Evolutionary conservation across 1,139 yeast genomes (phyloP), one percentile per base, ranked within the genome.

Genomic region (Saccharomyces hybrid): DNA sequence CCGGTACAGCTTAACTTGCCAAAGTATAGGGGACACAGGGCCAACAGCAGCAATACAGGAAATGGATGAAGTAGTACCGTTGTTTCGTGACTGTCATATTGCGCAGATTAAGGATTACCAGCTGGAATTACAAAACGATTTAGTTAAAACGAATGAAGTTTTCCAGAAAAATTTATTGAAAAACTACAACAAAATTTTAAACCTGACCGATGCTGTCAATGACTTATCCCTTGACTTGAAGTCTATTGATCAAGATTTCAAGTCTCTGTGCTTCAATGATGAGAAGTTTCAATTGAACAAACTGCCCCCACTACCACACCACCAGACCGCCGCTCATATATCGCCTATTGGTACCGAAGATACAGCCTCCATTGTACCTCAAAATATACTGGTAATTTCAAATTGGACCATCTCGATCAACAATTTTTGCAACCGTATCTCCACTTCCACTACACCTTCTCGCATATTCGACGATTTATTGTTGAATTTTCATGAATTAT

Each of bases 241-340:
- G 32, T 57, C 31, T 1, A 57, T 60, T 1, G 71, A 69, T 47
- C 50, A 55, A 1, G 55, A 60, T 9, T 64, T 69, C 42, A 61
- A 64, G 59, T 63, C 63, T 2, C 56, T 69, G 12, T 69, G 72
- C 55, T 69, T 68, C 49, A 59, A 64, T 51, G 71, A 68, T 53
- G 59, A 61, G n/a, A 16, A 49, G 9, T 66, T 54, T 55, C 63
- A 61, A 49, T 51, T 68, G 42, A 52, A 55, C 14, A 62, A 60
- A 52, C 32, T 64, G 29, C 58, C 62, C 4, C 21, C 44, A 38
- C 24, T 38, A 19, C 12, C 12, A 11, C n/a, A 16, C 12, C 44
- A 16, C 2, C 16, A 12, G 9, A 28, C 11, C 44, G 3, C 44
- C 6, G 3, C 44, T 7, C 44, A 38, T 11, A 16, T 38, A 38